phyloP scores from a whole-genome alignment of 148 eudicot species.

The Rhododendron ferrugineum region DNA sequence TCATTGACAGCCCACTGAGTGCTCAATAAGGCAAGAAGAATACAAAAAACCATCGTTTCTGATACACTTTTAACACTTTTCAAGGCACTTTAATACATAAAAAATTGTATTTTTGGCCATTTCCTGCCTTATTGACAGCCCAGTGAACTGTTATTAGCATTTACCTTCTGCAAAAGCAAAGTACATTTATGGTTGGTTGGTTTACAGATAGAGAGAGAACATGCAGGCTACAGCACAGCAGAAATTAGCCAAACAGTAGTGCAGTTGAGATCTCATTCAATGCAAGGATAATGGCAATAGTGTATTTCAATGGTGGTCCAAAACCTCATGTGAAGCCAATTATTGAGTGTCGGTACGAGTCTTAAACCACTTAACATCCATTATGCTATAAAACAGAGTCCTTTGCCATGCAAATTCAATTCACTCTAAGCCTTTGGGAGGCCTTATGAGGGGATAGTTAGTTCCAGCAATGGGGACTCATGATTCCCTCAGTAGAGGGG shows the following conservation, averaged over 20 bases:
- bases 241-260: background rate
- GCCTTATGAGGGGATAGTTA: background rate
- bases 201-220: background rate
- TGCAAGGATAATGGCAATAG: background rate
- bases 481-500: conserved; percentile 14
- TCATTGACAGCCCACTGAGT: no score
- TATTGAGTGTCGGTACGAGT: conserved; percentile 6
- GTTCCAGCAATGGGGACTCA: conserved; percentile 13
- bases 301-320: conserved; percentile 7
- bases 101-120: no score
- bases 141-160: background rate
- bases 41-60: no score
- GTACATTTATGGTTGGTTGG: background rate
- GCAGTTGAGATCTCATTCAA: conserved; percentile 20
- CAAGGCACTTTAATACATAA: no score
- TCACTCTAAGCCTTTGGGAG: background rate
- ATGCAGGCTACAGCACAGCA: background rate
- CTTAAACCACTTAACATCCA: background rate
- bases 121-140: no score
- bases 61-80: no score
- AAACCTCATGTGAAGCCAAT: conserved; percentile 18
- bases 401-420: background rate
- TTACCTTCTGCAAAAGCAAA: background rate
- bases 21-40: no score
- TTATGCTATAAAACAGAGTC: background rate